These are phyloP conservation scores for Neurospora sp. DNA, from an alignment of 495 filamentous ascomycete genomes.

Conservation along the genomic window DNA sequence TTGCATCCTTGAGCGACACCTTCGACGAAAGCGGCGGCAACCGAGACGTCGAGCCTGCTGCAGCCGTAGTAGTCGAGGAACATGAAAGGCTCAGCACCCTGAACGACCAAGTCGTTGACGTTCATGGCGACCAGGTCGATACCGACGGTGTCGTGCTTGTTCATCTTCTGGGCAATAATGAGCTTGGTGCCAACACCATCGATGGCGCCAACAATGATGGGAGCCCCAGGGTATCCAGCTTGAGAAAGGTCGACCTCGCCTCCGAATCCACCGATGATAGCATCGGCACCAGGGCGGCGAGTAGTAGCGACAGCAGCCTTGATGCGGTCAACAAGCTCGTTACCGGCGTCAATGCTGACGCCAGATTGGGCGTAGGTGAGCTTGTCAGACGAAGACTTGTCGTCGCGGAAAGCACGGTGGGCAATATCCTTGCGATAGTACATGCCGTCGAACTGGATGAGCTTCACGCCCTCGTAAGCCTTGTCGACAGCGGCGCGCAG, in stretches of 20 bases:
- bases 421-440: slow-evolving; percentile 91
- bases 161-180: slow-evolving; percentile 79
- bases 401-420: slow-evolving; percentile 50
- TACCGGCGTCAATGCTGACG: slow-evolving; percentile 86
- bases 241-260: slow-evolving; percentile 73
- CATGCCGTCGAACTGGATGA: slow-evolving; percentile 82
- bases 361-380: slow-evolving; percentile 91
- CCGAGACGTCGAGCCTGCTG: slow-evolving; percentile 65
- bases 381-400: slow-evolving; percentile 30
- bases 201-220: slow-evolving; percentile 79
- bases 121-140: slow-evolving; percentile 98
- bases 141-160: slow-evolving; percentile 85
- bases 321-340: slow-evolving; percentile 81
- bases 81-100: slow-evolving; percentile 85
- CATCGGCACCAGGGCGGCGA: slow-evolving; percentile 71
- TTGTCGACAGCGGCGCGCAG: slow-evolving; percentile 73
- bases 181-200: slow-evolving; percentile 97
- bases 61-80: slow-evolving; percentile 97
- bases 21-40: slow-evolving; percentile 72
- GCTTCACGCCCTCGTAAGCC: slow-evolving; percentile 70
- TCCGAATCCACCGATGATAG: slow-evolving; percentile 90
- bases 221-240: slow-evolving; percentile 63
- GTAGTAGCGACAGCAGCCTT: slow-evolving; percentile 75
- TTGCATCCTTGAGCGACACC: slow-evolving; percentile 80
- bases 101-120: slow-evolving; percentile 92